phyloP scores from a whole-genome alignment of 306 rosid genomes.

The Sesbania bispinosa region DNA sequence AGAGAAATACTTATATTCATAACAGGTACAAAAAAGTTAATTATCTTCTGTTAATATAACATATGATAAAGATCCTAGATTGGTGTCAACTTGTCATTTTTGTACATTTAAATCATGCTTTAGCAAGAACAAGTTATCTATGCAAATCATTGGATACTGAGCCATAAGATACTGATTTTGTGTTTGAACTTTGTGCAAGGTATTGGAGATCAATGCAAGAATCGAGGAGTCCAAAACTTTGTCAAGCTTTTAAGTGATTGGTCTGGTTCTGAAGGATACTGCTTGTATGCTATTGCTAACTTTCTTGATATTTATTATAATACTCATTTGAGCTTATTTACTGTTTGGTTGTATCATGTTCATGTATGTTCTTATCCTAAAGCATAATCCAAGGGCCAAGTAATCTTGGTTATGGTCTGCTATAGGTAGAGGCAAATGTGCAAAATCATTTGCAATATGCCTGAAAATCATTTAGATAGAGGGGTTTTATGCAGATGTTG shows the following conservation, averaged over 20 bases:
- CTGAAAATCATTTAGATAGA: neutral
- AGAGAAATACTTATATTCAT: no score
- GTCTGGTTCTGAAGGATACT: conserved; percentile 70
- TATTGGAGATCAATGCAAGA: conserved; percentile 52
- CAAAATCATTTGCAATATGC: conserved; percentile 6
- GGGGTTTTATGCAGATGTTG: neutral
- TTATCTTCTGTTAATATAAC: neutral
- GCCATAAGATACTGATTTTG: neutral
- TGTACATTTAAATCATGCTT: neutral
- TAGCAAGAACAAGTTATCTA: neutral
- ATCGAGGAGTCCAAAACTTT: conserved; percentile 35
- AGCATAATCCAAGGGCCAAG: neutral
- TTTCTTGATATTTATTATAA: conserved; percentile 3
- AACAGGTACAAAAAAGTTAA: no score
- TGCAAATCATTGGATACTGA: neutral
- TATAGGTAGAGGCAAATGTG: neutral
- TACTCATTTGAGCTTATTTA: neutral
- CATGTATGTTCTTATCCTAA: neutral
- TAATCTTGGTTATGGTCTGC: neutral
- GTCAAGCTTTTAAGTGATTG: conserved; percentile 45
- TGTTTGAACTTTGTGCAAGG: conserved; percentile 40
- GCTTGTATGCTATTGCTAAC: conserved; percentile 50
- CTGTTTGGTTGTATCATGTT: neutral
- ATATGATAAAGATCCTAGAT: neutral
- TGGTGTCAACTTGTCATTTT: neutral